Evolutionary conservation across 208 protist genomes (phyloP).

Genomic region (Trichomonas gallinae): DNA sequence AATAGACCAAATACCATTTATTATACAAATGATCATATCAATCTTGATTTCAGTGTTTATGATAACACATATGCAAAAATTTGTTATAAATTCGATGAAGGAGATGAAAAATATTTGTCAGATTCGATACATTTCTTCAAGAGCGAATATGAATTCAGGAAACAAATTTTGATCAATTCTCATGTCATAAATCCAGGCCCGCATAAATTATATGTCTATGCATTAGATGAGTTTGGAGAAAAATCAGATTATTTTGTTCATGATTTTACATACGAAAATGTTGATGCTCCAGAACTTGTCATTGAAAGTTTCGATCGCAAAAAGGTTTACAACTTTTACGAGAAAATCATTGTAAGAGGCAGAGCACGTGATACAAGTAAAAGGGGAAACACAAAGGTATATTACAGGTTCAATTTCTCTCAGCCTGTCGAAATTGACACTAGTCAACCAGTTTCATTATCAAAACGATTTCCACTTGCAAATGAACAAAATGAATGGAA

Average conservation of each 20-base stretch:
- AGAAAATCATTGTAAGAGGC: neutral
- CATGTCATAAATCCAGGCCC: neutral
- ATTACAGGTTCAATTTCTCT: neutral
- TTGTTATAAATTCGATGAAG: neutral
- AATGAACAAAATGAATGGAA: too few relatives aligned
- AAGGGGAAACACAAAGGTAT: neutral
- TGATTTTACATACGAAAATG: neutral
- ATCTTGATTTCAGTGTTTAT: neutral
- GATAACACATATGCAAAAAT: neutral
- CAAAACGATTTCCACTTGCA: too few relatives aligned
- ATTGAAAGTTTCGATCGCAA: neutral
- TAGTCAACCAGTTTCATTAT: too few relatives aligned
- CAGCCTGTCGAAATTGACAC: too few relatives aligned
- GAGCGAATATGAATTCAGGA: neutral
- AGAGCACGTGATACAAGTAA: neutral
- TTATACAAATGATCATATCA: neutral
- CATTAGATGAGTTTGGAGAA: neutral
- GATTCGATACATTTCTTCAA: too few relatives aligned
- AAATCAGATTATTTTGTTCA: neutral
- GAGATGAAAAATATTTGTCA: neutral
- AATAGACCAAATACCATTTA: too few relatives aligned
- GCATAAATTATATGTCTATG: neutral
- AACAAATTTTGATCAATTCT: neutral
- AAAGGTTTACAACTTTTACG: neutral
- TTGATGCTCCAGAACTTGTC: neutral